Base-by-base conservation (phyloP, 192 early-diverging fungal genomes). In the Coemansia reversa region DNA sequence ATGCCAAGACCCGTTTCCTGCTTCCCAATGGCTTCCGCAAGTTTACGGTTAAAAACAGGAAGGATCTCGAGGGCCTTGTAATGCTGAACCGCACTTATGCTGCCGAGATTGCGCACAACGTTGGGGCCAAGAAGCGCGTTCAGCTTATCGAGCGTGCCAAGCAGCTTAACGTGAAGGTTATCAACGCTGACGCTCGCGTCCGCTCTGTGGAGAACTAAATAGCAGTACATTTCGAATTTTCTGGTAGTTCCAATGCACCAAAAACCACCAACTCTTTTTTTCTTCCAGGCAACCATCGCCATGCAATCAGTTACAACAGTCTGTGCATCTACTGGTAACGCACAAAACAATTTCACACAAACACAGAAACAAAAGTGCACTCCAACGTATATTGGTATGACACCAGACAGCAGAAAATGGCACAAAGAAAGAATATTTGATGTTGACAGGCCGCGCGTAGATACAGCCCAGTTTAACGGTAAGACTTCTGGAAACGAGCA, bases 31-130 rank as follows among this genome's bases (percentile, higher is more conserved):
- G 97, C 62, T 99, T 99, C 94, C 93, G 93, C 85, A 99, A 99
- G 88, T 97, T 95, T 87, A 70, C 92, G 20, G 88, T 99, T 78
- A 84, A 86, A 84, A 98, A 97, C 89, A 84, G 87, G 62, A 71
- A 76, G 70, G 97, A 99, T 70, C 88, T 99, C 67, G 93, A 98
- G 82, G 76, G 95, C 53, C 88, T 99, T 65, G 85, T 98, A 83
- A 98, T 98, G 97, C 96, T 96, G 88, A 99, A 99, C 95, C 91
- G 93, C 75, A 90, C 90, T 76, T 99, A 92, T 85, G 93, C 95
- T 63, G 97, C 95, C 69, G 96, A 99, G 88, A 97, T 99, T 70
- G 96, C 94, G 81, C 94, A 96, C 90, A 93, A 91, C 85, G 91
- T 99, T 67, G 89, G 88, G 59, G 90, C 94, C 83, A 90, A 89